These are phyloP conservation scores for Cadophora gregata DNA, from an alignment of 2,329 filamentous ascomycete genomes.

Conservation along the genomic window DNA sequence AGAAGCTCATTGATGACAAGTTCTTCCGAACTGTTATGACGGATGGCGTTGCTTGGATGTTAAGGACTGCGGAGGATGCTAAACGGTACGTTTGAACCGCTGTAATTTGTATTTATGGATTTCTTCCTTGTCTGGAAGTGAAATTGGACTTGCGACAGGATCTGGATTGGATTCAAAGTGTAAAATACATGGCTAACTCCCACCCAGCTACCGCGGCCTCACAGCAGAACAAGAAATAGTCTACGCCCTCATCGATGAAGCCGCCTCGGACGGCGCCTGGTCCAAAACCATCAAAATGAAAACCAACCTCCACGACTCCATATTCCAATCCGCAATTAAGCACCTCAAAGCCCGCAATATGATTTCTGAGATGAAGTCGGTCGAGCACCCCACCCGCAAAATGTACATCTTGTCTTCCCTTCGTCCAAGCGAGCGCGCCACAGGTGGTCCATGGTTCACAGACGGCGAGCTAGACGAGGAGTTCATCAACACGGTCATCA, in stretches of 20 bases:
- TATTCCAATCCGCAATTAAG: slow-evolving; percentile 82
- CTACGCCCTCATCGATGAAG: slow-evolving; percentile 87
- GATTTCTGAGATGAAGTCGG: slow-evolving; percentile 88
- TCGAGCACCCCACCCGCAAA: slow-evolving; percentile 88
- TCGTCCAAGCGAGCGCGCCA: slow-evolving; percentile 85
- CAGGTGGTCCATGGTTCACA: slow-evolving; percentile 93
- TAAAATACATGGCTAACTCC: slow-evolving; percentile 24
- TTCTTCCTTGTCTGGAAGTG: not conserved
- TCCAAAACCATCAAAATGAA: slow-evolving; percentile 81
- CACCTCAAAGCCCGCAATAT: slow-evolving; percentile 80
- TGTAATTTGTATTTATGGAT: not conserved
- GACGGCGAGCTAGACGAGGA: slow-evolving; percentile 88
- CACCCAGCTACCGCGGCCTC: slow-evolving; percentile 61
- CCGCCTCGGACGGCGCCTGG: slow-evolving; percentile 88
- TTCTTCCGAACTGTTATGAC: slow-evolving; percentile 59
- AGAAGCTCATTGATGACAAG: slow-evolving; percentile 64
- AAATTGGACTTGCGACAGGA: not conserved
- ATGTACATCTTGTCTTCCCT: slow-evolving; percentile 94
- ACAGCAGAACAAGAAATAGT: slow-evolving; percentile 82
- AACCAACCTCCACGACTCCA: slow-evolving; percentile 82
- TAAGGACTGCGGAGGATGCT: slow-evolving; percentile 64
- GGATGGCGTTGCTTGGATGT: slow-evolving; percentile 60
- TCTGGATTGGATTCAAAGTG: not conserved
- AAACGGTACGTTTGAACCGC: slow-evolving; percentile 56
- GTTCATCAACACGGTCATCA: slow-evolving; percentile 80